These are phyloP conservation scores for Podospora sp. DNA, from an alignment of 495 filamentous ascomycete genomes.

Conservation along the genomic window DNA sequence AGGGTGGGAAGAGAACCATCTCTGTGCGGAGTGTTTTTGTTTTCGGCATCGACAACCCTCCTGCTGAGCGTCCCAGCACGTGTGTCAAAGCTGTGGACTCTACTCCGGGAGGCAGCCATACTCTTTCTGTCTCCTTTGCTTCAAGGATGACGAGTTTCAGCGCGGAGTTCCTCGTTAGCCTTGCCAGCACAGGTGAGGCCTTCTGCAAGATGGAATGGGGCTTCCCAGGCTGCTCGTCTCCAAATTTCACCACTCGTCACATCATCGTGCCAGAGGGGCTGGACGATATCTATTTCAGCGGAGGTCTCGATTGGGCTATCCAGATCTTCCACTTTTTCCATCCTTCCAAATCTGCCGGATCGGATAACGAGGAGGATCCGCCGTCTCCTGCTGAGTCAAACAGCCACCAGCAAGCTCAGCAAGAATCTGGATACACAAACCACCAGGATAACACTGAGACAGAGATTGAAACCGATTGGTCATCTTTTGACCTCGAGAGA, in stretches of 20 bases:
- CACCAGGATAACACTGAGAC: no score
- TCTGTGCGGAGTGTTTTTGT: not conserved
- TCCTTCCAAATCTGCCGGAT: no score
- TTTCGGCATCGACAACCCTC: not conserved
- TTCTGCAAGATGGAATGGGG: not conserved
- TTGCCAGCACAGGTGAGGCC: not conserved
- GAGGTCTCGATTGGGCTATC: not conserved
- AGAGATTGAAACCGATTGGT: no score
- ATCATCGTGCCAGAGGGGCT: not conserved
- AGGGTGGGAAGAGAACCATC: not conserved
- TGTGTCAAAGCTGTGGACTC: not conserved
- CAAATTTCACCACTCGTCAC: not conserved
- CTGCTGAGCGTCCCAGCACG: not conserved
- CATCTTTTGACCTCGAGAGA: no score
- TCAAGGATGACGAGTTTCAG: not conserved
- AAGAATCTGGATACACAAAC: no score
- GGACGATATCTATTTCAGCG: not conserved
- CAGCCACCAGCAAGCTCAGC: no score
- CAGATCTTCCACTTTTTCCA: not conserved
- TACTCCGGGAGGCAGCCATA: not conserved
- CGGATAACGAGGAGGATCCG: no score
- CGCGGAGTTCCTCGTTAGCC: not conserved
- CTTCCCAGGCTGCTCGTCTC: not conserved
- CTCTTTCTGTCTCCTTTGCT: not conserved
- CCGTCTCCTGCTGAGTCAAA: no score